Evolutionary conservation across 1,139 yeast genomes (phyloP), one percentile per base, ranked within the genome.

Genomic region (Taphrina deformans): DNA sequence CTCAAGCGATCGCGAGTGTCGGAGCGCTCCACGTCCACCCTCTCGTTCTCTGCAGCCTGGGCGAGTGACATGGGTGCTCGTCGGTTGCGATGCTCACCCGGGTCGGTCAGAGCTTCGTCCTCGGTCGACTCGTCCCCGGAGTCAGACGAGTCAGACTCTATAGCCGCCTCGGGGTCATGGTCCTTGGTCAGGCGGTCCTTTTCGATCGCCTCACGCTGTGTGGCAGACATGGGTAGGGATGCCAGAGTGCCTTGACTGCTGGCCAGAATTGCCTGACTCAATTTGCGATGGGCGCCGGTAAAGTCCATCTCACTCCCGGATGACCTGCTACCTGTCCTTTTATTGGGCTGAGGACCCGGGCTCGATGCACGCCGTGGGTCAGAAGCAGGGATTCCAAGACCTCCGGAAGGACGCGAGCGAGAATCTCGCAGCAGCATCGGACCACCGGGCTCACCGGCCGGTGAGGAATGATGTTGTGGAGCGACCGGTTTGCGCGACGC

Each of bases 241-340:
- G 72, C 75, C 9, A 73, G 66, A 1, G 69, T 66, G 14, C 75
- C 74, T 10, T 70, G 73, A 12, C 74, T 68, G 33, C 67, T 69
- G 10, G 69, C 59, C 55, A 72, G 46, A 10, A 71, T 68, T 2
- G 67, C 67, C 29, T 70, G 68, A 2, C 74, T 69, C 35, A 73
- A 68, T 6, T 71, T 68, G 6, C 74, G 51, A 52, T 52, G 59
- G 27, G 56, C 56, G 6, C 53, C 53, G 9, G 38, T 51, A 26
- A 51, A 41, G 29, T 44, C 35, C 41, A 44, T 14, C 14, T 55
- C 61, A n/a, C 48, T 41, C 10, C 35, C 58, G n/a, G 58, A 53
- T n/a, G 58, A 53, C 14, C 46, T 31, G 21, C 58, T 53, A 24
- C 48, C 58, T 1, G 31, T n/a, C 23, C 58, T 18, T 7, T 16